A percentile compares a stretch with the other conserved stretches of the same genome.
Evolutionary conservation across 805 yeast genomes (phyloP).

Genomic region (Yarrowia deformans): DNA sequence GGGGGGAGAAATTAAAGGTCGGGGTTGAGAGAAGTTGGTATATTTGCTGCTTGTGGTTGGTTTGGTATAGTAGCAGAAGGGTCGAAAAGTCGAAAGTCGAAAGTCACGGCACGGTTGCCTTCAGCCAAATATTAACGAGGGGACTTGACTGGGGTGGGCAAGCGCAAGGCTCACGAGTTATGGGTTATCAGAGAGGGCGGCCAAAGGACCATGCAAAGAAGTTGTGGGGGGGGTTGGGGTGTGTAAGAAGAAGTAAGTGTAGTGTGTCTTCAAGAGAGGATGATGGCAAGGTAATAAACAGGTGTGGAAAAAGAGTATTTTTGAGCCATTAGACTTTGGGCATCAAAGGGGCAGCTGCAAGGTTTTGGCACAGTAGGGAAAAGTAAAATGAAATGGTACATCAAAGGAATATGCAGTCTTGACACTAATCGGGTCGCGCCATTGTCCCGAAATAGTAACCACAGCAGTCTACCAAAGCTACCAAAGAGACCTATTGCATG

Average conservation of each 20-base stretch:
- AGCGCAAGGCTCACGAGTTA: constrained; percentile 32
- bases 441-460: constrained; percentile 38
- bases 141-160: constrained; percentile 36
- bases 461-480: constrained; percentile 16
- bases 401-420: constrained; percentile 30
- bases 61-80: background rate
- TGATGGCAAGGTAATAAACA: constrained; percentile 24
- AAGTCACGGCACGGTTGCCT: constrained; percentile 19
- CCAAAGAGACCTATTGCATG: constrained; percentile 21
- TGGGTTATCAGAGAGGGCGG: constrained; percentile 30
- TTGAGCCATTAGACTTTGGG: constrained; percentile 25
- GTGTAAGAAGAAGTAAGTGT: background rate
- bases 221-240: background rate
- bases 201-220: constrained; percentile 34
- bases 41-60: background rate
- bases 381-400: constrained; percentile 33
- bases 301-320: constrained; percentile 29
- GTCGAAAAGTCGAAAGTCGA: background rate
- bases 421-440: constrained; percentile 37
- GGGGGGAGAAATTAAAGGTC: background rate
- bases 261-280: constrained; percentile 17
- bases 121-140: constrained; percentile 40
- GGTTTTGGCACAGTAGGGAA: constrained; percentile 25
- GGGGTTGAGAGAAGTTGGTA: background rate
- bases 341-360: constrained; percentile 39